Percentiles rank a stretch among this genome's conserved stretches.
phyloP scores from a whole-genome alignment of 805 yeast species.

The Sugiyamaella floridensis region DNA sequence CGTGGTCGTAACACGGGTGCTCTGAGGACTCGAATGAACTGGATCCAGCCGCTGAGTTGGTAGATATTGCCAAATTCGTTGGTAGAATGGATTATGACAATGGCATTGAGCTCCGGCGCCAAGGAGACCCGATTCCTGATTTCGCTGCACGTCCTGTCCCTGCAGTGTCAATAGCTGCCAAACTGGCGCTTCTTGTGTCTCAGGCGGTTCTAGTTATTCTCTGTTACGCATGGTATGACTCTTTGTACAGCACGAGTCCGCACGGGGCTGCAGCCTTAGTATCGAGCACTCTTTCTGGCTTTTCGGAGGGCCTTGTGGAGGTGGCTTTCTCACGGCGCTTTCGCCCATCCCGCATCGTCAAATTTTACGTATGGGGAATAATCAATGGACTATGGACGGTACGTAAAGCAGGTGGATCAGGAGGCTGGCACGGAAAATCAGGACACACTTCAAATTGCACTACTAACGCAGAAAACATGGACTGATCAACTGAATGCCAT shows the following conservation, averaged over 20 bases:
- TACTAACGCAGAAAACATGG: conserved; percentile 27
- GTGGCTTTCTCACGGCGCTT: conserved; percentile 11
- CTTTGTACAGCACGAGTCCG: conserved; percentile 20
- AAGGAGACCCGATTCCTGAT: neutral
- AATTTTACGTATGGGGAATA: conserved; percentile 34
- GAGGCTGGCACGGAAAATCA: neutral
- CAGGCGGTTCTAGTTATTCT: conserved; percentile 21
- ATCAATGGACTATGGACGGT: conserved; percentile 31
- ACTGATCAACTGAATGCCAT: conserved; percentile 27
- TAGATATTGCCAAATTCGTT: neutral
- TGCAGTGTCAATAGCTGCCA: neutral
- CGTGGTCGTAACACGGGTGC: no score
- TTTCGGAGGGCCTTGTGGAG: conserved; percentile 30
- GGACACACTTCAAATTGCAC: neutral
- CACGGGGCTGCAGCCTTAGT: conserved; percentile 30
- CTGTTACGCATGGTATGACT: conserved; percentile 20
- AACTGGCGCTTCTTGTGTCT: conserved; percentile 4
- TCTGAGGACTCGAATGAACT: no score
- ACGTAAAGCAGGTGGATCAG: conserved; percentile 2
- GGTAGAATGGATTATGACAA: neutral
- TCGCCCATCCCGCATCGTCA: conserved; percentile 17
- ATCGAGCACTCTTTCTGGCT: conserved; percentile 27
- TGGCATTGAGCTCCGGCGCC: neutral
- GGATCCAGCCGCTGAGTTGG: no score
- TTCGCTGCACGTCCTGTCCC: neutral